These are phyloP conservation scores for Penicillium egyptiacum DNA, from an alignment of 495 filamentous ascomycete genomes.

Conservation along the genomic window DNA sequence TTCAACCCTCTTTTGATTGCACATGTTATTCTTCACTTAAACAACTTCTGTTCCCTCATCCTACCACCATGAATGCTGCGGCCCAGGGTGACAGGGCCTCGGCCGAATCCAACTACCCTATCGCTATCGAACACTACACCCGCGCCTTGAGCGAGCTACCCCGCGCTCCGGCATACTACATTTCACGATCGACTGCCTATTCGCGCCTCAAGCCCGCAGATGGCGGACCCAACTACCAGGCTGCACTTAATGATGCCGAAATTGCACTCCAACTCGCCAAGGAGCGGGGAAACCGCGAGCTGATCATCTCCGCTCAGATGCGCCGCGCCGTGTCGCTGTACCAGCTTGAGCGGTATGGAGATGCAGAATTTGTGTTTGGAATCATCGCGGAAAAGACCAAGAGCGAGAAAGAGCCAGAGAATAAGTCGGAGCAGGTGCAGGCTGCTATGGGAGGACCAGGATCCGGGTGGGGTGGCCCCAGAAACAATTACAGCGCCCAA, in stretches of 20 bases:
- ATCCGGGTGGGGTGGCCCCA: neutral
- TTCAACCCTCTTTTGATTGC: neutral
- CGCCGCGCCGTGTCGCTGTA: constrained; percentile 74
- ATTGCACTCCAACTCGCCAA: constrained; percentile 66
- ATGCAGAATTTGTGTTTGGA: constrained; percentile 71
- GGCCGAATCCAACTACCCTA: constrained; percentile 56
- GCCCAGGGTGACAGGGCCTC: constrained; percentile 65
- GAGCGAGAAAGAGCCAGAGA: constrained; percentile 53
- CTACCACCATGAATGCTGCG: constrained; percentile 57
- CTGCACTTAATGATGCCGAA: constrained; percentile 79
- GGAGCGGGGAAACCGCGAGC: constrained; percentile 74
- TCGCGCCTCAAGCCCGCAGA: constrained; percentile 58
- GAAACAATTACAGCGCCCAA: constrained; percentile 14
- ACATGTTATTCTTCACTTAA: neutral
- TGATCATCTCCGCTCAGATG: constrained; percentile 78
- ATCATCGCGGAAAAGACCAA: constrained; percentile 61
- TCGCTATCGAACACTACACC: constrained; percentile 73
- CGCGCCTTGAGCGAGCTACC: constrained; percentile 65
- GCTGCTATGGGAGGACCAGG: constrained; percentile 28
- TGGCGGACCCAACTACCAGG: constrained; percentile 46
- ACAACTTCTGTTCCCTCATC: neutral
- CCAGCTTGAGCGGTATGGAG: constrained; percentile 67
- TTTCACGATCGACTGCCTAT: constrained; percentile 83
- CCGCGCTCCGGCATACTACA: constrained; percentile 75
- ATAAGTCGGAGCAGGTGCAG: constrained; percentile 35